Evolutionary conservation across 306 rosid species (phyloP).

Genomic region (Corylus americana): DNA sequence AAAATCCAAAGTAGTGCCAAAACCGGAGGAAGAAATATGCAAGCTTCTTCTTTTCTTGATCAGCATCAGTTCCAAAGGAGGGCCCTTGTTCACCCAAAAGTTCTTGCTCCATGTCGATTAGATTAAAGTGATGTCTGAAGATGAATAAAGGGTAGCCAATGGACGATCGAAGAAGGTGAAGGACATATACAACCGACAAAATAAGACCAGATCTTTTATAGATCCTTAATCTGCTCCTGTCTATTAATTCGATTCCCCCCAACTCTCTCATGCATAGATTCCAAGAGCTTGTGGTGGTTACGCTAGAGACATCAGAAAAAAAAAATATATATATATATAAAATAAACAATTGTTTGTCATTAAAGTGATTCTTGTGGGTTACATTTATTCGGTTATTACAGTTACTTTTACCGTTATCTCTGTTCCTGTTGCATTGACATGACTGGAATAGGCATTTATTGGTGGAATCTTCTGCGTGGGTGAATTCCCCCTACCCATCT

Average conservation of each 20-base stretch:
- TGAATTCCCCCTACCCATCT: constrained; percentile 20
- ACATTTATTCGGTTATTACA: constrained; percentile 64
- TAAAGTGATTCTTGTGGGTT: constrained; percentile 34
- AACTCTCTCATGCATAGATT: constrained; percentile 47
- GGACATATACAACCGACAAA: constrained; percentile 62
- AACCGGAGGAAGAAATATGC: not conserved
- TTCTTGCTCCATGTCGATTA: constrained; percentile 42
- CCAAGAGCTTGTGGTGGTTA: constrained; percentile 45
- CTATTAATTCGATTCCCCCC: constrained; percentile 13
- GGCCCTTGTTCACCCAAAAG: constrained; percentile 16
- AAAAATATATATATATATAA: constrained; percentile 1
- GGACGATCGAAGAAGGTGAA: constrained; percentile 45
- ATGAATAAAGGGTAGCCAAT: constrained; percentile 55
- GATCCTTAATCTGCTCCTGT: constrained; percentile 61
- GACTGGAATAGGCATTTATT: constrained; percentile 39
- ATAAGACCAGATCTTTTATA: constrained; percentile 59
- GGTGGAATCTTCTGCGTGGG: constrained; percentile 43
- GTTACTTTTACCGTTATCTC: constrained; percentile 47
- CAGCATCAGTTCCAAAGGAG: constrained; percentile 18
- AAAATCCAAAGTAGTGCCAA: not conserved
- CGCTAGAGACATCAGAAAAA: constrained; percentile 25
- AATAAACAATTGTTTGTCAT: constrained; percentile 19
- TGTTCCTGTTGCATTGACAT: constrained; percentile 21
- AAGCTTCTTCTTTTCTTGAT: too few species aligned
- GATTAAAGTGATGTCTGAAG: constrained; percentile 37